Conservation (phyloP, 2,329 filamentous ascomycete species). For the Penicillium oxalicum region DNA sequence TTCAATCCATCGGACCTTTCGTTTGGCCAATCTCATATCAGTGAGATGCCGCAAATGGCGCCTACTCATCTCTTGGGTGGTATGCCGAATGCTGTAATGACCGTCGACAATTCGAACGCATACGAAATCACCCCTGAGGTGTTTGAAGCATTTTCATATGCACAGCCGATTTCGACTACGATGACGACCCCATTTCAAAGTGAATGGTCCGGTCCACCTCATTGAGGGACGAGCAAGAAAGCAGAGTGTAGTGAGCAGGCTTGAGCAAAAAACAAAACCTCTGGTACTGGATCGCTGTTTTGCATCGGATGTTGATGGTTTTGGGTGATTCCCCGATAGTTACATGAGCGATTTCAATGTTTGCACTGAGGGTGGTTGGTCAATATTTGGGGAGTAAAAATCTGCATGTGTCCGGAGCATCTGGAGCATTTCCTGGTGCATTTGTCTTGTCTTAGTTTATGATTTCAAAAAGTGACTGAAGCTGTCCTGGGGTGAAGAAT, state of each 20-base stretch:
- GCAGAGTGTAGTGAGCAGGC: no score
- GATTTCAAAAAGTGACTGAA: no score
- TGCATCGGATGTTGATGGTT: background rate
- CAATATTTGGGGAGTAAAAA: no score
- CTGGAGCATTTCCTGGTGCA: no score
- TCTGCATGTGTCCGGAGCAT: no score
- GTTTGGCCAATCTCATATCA: conserved; percentile 20
- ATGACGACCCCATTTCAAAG: conserved; percentile 33
- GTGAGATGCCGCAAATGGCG: conserved; percentile 22
- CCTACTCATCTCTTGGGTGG: conserved; percentile 28
- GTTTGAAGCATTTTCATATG: conserved; percentile 42
- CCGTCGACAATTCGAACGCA: conserved; percentile 32
- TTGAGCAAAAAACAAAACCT: no score
- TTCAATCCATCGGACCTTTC: conserved; percentile 21
- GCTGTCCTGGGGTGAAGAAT: no score
- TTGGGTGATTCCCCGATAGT: conserved; percentile 13
- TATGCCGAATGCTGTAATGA: conserved; percentile 32
- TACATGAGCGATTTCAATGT: background rate
- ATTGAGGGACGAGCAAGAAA: conserved; percentile 1
- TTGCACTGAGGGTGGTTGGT: no score
- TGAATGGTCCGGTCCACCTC: conserved; percentile 16
- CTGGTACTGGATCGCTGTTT: no score
- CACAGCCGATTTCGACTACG: conserved; percentile 40
- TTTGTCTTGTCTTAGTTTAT: no score
- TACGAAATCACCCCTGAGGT: conserved; percentile 42